Base-by-base conservation (phyloP, 306 rosid species). In the Prunus salicina region DNA sequence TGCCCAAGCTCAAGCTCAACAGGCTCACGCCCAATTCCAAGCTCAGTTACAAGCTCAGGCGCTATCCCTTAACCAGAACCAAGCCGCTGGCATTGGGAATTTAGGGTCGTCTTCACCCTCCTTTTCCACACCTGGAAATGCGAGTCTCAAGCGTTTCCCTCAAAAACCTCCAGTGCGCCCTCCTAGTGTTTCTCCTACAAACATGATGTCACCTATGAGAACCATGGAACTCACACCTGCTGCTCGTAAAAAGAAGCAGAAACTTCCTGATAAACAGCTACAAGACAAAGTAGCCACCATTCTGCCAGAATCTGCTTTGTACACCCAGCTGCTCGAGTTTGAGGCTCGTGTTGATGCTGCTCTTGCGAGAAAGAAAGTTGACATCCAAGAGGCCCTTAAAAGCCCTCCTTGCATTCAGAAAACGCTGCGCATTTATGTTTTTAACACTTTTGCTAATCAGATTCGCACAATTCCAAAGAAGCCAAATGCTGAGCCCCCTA, bases 31-130 rank as follows among this genome's bases (percentile, higher is more conserved):
- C 50, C 97, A 95, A 52, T 80, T 89, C 55, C 99, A 96, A 75
- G 99, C 99, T 72, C 98, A 95, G 73, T 85, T 95, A 62, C 98
- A 95, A 71, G 97, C 98, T 75, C 98, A 92, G 73, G 97, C 93
- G 4, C 73, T 94, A 87, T 71, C 88, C 64, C 83, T 90, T 55
- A 85, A 77, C 79, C 97, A 88, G 85, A 85, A 69, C 53, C 99
- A 85, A 76, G 75, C 75, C 20, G 86, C 82, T 62, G 93, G 91
- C 30, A 84, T 88, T 60, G 91, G 87, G 60, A 89, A 86, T 72
- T 74, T 87, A 77, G 97, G 97, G 30, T 74, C 81, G 9, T 83
- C 95, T 8, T 71, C 93, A 6, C 81, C 91, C 4, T 74, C 81
- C 3, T 61, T 80, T 69, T 81, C 90, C 2, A 91, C 91, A 0